Base-by-base conservation (phyloP, 192 early-diverging fungal species). In the Dimargaris xerosporica region DNA sequence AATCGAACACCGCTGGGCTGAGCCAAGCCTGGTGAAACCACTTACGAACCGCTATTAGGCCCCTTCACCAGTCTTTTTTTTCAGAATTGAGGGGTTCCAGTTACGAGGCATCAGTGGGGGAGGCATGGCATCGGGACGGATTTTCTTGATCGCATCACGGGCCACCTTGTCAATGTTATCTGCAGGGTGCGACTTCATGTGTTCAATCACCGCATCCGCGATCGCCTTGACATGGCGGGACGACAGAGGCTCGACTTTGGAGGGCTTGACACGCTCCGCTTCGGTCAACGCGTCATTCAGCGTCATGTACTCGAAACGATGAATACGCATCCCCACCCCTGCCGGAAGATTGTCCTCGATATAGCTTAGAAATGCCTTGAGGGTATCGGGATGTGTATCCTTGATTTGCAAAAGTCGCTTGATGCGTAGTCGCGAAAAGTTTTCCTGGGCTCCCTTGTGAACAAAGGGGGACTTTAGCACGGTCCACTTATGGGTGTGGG, bases 401-500 rank as follows among this genome's bases (percentile, higher is more conserved):
- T 83, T 81, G 26, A 95, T 78, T 48, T 89, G 84, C 63, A 99
- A 67, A 30, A 85, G 65, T 28, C 92, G 80, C 73, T 85, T 82
- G 69, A 91, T 83, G 54, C 89, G 93, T 72, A 87, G 85, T 54
- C 89, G 80, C 75, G 96, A 94, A 80, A 99, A 99, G 17, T 91
- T 85, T 71, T 99, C 94, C 77, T 95, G 92, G 29, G 88, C 80
- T 73, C 95, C 93, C 68, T 91, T 96, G 78, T 96, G 85, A 26
- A 94, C 84, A 72, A 99, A 99, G 16, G 96, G 94, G 26, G 91
- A 93, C 62, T 85, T 85, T 46, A 87, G 81, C 43, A 96, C 87
- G 21, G 88, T 87, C 91, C 90, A 99, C 65, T 79, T 79, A 30
- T 83, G 79, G 11, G 80, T 81, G 45, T 82, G 72, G 13, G 84